Conservation (phyloP, 306 rosid species). For the Sophora flavescens region DNA sequence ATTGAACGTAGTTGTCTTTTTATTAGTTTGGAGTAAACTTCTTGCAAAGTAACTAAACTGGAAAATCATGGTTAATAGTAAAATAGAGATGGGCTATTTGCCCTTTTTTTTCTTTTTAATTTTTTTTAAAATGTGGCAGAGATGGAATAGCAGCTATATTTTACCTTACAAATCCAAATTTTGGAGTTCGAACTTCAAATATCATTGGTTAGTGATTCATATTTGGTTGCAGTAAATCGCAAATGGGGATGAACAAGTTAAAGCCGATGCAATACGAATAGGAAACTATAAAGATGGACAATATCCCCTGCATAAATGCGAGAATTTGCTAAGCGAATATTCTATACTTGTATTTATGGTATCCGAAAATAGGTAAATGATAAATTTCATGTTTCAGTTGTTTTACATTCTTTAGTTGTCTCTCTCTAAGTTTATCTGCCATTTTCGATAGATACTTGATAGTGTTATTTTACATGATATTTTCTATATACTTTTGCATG, state of each 20-base stretch:
- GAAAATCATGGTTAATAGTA: constrained; percentile 5
- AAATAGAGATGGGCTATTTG: constrained; percentile 1
- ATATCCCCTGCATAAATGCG: constrained; percentile 89
- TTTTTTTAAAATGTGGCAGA: constrained; percentile 11
- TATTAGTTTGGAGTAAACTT: constrained; percentile 16
- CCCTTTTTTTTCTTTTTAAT: constrained; percentile 11
- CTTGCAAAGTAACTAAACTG: constrained; percentile 34
- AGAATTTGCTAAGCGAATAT: constrained; percentile 88
- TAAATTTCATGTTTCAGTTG: constrained; percentile 31
- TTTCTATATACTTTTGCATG: too few species aligned
- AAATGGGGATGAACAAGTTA: constrained; percentile 89
- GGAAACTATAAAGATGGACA: constrained; percentile 90
- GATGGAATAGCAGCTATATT: constrained; percentile 20
- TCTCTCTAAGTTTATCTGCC: constrained; percentile 24
- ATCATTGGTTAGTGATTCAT: constrained; percentile 37
- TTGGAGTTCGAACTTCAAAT: constrained; percentile 13
- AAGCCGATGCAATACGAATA: constrained; percentile 87
- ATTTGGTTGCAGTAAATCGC: constrained; percentile 75
- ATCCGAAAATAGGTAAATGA: constrained; percentile 84
- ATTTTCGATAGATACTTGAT: constrained; percentile 19
- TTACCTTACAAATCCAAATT: constrained; percentile 27
- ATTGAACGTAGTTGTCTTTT: constrained; percentile 20
- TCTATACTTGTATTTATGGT: constrained; percentile 96
- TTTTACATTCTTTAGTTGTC: constrained; percentile 14
- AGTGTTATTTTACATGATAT: too few species aligned